A percentile compares a stretch with the other conserved stretches of the same genome.
These are phyloP conservation scores for Stipa capillata DNA, from an alignment of 176 grass and related monocot species.

Conservation along the genomic window DNA sequence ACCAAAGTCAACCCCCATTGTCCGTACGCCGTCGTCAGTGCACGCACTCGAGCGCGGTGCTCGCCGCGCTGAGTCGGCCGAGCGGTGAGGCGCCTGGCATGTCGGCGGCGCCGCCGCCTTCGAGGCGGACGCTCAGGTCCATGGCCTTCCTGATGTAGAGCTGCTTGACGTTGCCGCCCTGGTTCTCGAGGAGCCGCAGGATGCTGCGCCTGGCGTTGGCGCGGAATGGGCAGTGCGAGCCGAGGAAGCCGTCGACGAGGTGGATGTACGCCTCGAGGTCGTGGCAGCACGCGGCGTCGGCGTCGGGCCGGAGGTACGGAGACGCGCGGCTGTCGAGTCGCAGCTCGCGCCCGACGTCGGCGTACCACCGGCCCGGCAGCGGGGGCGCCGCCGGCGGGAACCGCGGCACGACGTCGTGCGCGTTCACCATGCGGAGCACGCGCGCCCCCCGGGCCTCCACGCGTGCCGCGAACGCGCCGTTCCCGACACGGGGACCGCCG, in stretches of 20 bases:
- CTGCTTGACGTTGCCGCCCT: constrained; percentile 58
- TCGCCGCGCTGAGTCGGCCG: not conserved
- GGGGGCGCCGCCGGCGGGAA: constrained; percentile 27
- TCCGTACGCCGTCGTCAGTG: constrained; percentile 14
- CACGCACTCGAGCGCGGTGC: constrained; percentile 22
- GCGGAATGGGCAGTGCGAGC: constrained; percentile 40
- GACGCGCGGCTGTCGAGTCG: constrained; percentile 54
- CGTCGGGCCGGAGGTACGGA: constrained; percentile 51
- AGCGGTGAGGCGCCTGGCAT: not conserved
- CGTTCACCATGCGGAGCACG: constrained; percentile 61
- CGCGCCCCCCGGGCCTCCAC: constrained; percentile 38
- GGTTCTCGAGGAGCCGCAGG: constrained; percentile 32
- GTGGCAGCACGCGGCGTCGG: constrained; percentile 56
- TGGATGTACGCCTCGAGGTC: constrained; percentile 67
- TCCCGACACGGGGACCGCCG: constrained; percentile 46
- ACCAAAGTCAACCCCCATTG: not conserved
- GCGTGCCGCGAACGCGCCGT: constrained; percentile 35
- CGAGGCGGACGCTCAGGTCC: constrained; percentile 30
- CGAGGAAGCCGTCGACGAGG: constrained; percentile 56
- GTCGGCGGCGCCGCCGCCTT: not conserved
- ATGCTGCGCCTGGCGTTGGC: constrained; percentile 52
- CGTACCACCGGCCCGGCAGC: constrained; percentile 18
- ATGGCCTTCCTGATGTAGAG: constrained; percentile 54
- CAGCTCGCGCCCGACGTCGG: constrained; percentile 42
- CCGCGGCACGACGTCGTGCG: constrained; percentile 51